Evolutionary conservation across 768 basidiomycete genomes (phyloP).

Genomic region (Mycena alexandri): DNA sequence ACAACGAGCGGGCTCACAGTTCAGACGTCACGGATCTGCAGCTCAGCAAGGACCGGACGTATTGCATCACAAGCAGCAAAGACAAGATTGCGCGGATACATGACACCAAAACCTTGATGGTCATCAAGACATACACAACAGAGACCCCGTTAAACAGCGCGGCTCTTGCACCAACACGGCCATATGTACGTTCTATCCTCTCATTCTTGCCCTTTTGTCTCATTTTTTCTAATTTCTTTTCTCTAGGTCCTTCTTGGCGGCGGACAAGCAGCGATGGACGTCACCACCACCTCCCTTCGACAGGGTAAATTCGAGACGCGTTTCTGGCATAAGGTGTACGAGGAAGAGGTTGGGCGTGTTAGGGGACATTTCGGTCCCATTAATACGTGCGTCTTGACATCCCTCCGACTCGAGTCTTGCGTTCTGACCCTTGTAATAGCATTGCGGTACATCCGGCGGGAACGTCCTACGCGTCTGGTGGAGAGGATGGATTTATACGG

Average conservation of each 20-base stretch:
- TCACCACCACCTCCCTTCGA: slow-evolving; percentile 90
- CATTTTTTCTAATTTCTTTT: too few species aligned
- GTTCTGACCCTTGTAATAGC: slow-evolving; percentile 55
- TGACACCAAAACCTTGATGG: slow-evolving; percentile 87
- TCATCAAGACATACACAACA: slow-evolving; percentile 93
- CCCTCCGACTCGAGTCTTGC: neutral
- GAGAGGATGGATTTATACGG: slow-evolving; percentile 95
- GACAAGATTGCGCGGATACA: slow-evolving; percentile 97
- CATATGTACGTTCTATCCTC: slow-evolving; percentile 74
- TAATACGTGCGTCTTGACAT: slow-evolving; percentile 80
- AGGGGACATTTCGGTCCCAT: slow-evolving; percentile 98
- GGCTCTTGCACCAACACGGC: slow-evolving; percentile 83
- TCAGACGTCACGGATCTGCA: slow-evolving; percentile 94
- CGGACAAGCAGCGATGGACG: slow-evolving; percentile 76
- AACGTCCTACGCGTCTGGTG: slow-evolving; percentile 92
- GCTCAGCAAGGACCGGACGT: slow-evolving; percentile 26
- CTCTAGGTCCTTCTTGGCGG: slow-evolving; percentile 83
- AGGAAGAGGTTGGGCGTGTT: slow-evolving; percentile 97
- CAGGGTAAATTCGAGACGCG: slow-evolving; percentile 94
- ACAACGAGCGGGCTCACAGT: slow-evolving; percentile 90
- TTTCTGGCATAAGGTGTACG: slow-evolving; percentile 96
- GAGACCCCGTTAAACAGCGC: slow-evolving; percentile 98
- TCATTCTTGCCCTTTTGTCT: neutral
- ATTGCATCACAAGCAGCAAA: slow-evolving; percentile 87
- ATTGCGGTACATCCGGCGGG: slow-evolving; percentile 71